Evolutionary conservation across 495 filamentous ascomycete species (phyloP), one percentile per base, ranked within the genome.

Genomic region (Tuber magnatum): DNA sequence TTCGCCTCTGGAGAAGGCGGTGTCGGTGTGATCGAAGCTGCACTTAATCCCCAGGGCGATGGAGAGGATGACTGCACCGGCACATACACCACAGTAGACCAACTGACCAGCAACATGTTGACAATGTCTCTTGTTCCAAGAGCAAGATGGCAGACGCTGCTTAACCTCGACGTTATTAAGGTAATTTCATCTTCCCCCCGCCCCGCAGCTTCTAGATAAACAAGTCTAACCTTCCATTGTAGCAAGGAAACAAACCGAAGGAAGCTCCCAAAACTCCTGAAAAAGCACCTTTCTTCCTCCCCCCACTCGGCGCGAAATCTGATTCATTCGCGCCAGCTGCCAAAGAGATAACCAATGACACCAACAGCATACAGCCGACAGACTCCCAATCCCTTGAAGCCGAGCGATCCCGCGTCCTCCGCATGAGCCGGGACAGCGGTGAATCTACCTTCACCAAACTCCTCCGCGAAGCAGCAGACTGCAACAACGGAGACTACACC

Each of bases 251-350:
- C 85, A 97, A 94, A 84, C 96, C 95, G 8, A 94, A 89, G 78
- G 92, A 97, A 84, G 87, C 93, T 0, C 93, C 94, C 40, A 97
- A 98, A 85, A 87, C 89, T 4, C 95, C 96, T 6, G 92, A 97
- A 82, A 97, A 95, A 81, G 94, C 95, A 0, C 95, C 95, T 1
- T 99, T 99, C 85, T 99, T 98, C 86, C 86, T 99, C 22, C 92
- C 94, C 18, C 91, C 92, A 2, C 84, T 92, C 18, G 86, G 84
- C 14, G 78, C 84, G 6, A 78, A 83, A 42, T 76, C 46, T n/a
- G 32, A 69, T 40, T 68, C 75, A n/a, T 71, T 80, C 32, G 20
- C 71, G 3, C 70, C 73, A 22, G 71, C 69, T 9, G 70, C 82
- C 35, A 16, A 32, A 6, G 28, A 35, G 14, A 35, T 35, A 32